phyloP scores from a whole-genome alignment of 2,329 filamentous ascomycete species.

The Fusarium decemcellulare region DNA sequence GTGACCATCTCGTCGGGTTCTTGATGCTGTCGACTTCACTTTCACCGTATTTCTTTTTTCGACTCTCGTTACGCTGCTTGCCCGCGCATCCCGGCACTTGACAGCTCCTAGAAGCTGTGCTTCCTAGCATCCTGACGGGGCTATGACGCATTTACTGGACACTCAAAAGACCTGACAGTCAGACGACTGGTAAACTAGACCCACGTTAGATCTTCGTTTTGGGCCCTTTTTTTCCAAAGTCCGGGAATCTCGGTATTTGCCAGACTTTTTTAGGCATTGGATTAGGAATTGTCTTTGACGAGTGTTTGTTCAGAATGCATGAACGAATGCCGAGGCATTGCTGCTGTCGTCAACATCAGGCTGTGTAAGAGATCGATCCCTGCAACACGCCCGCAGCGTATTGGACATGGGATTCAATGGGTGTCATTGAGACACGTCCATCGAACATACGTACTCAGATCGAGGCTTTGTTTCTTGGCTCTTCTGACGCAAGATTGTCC shows the following conservation, averaged over 20 bases:
- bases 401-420: constrained; percentile 8
- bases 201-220: constrained; percentile 27
- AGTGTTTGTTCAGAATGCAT: not conserved
- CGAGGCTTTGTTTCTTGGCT: constrained; percentile 24
- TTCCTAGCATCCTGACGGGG: constrained; percentile 26
- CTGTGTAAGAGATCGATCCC: constrained; percentile 27
- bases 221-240: constrained; percentile 13
- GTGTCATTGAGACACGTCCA: constrained; percentile 18
- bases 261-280: not conserved
- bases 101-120: not conserved
- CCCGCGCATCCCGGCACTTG: constrained; percentile 34
- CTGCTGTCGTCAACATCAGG: constrained; percentile 28
- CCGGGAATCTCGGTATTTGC: constrained; percentile 11
- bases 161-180: constrained; percentile 23
- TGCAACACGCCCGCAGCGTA: constrained; percentile 1
- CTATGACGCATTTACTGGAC: constrained; percentile 39
- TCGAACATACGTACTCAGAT: not conserved
- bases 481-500: constrained; percentile 2
- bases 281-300: not conserved
- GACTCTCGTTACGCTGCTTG: constrained; percentile 9
- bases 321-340: constrained; percentile 12
- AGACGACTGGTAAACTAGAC: constrained; percentile 10
- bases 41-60: not conserved
- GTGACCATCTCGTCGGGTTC: not conserved
- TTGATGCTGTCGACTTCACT: not conserved